A percentile compares a stretch with the other conserved stretches of the same genome.
Evolutionary conservation across 2,329 filamentous ascomycete species (phyloP).

Genomic region (Sarocladiaceae sp.): DNA sequence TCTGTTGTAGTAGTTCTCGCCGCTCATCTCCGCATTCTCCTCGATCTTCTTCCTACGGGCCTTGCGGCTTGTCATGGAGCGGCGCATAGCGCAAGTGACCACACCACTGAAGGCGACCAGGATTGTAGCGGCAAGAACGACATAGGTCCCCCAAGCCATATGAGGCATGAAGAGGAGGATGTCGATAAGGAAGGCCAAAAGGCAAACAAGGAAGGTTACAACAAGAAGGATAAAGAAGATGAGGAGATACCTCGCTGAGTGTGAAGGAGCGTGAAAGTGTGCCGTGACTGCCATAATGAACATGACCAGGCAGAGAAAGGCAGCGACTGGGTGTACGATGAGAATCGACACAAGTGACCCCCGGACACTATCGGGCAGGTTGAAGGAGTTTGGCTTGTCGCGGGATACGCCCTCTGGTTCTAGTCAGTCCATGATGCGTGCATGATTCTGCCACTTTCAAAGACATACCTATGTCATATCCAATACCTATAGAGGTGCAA

Average conservation of each 20-base stretch:
- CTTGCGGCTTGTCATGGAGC: slow-evolving; percentile 86
- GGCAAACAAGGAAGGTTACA: slow-evolving; percentile 75
- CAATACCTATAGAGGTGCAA: slow-evolving; percentile 74
- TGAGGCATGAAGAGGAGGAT: slow-evolving; percentile 93
- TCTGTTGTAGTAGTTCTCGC: slow-evolving; percentile 82
- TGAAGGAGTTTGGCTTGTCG: slow-evolving; percentile 42
- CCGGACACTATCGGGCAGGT: slow-evolving; percentile 48
- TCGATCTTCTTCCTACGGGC: slow-evolving; percentile 88
- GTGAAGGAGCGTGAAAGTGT: slow-evolving; percentile 82
- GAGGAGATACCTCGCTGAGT: slow-evolving; percentile 85
- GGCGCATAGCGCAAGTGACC: slow-evolving; percentile 90
- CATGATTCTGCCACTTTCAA: background rate
- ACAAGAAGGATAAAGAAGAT: slow-evolving; percentile 81
- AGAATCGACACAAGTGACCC: slow-evolving; percentile 78
- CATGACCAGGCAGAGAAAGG: slow-evolving; percentile 79
- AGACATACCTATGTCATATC: slow-evolving; percentile 76
- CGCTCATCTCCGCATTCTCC: slow-evolving; percentile 96
- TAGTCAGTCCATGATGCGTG: slow-evolving; percentile 14
- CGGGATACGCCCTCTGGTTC: slow-evolving; percentile 13
- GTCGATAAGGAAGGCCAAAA: slow-evolving; percentile 89
- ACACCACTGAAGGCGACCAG: slow-evolving; percentile 77
- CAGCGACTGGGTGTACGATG: slow-evolving; percentile 88
- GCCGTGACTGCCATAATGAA: slow-evolving; percentile 74
- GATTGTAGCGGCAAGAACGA: slow-evolving; percentile 85
- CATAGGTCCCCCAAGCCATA: slow-evolving; percentile 88